Evolutionary conservation across 225 moss, liverwort and hornwort genomes (phyloP).

Genomic region (Thuidium tamariscinum): DNA sequence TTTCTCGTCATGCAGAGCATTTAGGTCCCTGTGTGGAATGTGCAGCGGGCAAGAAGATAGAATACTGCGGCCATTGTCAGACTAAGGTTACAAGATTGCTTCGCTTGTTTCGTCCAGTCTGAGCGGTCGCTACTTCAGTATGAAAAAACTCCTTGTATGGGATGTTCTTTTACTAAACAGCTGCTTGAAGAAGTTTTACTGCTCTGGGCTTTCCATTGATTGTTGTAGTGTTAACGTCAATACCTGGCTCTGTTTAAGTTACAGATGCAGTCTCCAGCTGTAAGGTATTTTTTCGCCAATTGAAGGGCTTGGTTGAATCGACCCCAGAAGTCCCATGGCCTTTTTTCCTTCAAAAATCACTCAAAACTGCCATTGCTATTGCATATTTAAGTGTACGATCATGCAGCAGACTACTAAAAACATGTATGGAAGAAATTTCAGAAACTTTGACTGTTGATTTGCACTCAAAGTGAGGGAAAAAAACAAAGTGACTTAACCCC

Average conservation of each 20-base stretch:
- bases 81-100: slow-evolving; percentile 41
- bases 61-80: slow-evolving; percentile 36
- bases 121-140: background rate
- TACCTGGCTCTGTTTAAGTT: background rate
- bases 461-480: background rate
- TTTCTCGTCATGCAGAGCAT: slow-evolving; percentile 25
- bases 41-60: slow-evolving; percentile 31
- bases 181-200: background rate
- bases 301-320: background rate
- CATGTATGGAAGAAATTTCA: background rate
- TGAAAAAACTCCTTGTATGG: background rate
- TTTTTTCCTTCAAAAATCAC: background rate
- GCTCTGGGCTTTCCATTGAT: background rate
- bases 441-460: background rate
- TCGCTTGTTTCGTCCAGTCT: slow-evolving; percentile 23
- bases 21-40: slow-evolving; percentile 51
- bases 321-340: background rate
- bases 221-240: background rate
- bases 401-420: background rate
- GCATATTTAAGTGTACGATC: background rate
- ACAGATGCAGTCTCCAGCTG: background rate
- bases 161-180: background rate
- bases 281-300: background rate
- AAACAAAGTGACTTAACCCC: background rate
- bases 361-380: background rate